These are phyloP conservation scores for Leccinum disarticulatum DNA, from an alignment of 768 basidiomycete genomes.

Conservation along the genomic window DNA sequence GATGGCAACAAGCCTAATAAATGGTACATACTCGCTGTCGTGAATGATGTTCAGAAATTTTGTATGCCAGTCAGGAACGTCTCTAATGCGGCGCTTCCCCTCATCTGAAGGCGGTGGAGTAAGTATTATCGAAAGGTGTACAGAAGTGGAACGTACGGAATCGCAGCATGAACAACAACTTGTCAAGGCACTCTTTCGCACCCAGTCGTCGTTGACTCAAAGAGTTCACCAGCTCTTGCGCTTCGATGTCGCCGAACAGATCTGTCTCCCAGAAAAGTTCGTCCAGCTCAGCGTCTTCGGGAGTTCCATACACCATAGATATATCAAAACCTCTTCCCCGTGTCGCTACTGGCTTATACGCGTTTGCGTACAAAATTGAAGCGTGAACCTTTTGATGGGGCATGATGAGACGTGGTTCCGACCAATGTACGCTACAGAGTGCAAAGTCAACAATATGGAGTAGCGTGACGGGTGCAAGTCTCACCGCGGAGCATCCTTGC, in stretches of 20 bases:
- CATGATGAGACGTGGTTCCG: conserved; percentile 14
- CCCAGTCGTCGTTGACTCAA: conserved; percentile 6
- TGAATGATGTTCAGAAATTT: conserved; percentile 12
- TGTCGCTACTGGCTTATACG: not conserved
- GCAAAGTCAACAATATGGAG: not conserved
- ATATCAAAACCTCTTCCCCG: not conserved
- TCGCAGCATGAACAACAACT: conserved; percentile 15
- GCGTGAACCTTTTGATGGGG: not conserved
- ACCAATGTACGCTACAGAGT: conserved; percentile 3
- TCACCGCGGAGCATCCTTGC: conserved; percentile 11
- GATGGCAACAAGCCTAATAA: conserved; percentile 22
- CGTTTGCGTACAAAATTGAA: not conserved
- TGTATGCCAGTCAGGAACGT: conserved; percentile 12
- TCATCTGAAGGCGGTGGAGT: conserved; percentile 10
- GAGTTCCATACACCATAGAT: not conserved
- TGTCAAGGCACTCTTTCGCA: conserved; percentile 12
- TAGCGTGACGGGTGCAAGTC: not conserved
- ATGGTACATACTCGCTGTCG: conserved; percentile 6
- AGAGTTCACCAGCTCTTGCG: conserved; percentile 1
- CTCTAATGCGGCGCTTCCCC: conserved; percentile 19
- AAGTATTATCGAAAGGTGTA: not conserved
- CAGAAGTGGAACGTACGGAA: not conserved
- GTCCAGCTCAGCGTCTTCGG: not conserved
- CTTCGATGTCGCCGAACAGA: conserved; percentile 11
- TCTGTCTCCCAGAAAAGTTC: conserved; percentile 12